These are phyloP conservation scores for Trametes coccinea DNA, from an alignment of 768 basidiomycete genomes.

Conservation along the genomic window DNA sequence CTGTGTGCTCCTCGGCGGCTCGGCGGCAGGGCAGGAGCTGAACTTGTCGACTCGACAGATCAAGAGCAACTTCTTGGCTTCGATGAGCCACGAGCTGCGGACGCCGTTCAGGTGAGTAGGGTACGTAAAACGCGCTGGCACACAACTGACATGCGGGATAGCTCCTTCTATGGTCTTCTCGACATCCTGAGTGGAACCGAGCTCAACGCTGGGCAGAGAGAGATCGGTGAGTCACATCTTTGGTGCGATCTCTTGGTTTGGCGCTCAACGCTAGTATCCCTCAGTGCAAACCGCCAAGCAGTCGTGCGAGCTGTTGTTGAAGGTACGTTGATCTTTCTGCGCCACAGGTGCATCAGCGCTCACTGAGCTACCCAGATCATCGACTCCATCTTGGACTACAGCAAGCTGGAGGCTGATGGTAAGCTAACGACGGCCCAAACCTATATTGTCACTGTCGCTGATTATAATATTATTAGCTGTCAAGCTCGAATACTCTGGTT, in stretches of 20 bases:
- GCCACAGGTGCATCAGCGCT: background rate
- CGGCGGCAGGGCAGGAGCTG: background rate
- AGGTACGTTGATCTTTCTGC: conserved; percentile 39
- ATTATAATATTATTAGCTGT: conserved; percentile 48
- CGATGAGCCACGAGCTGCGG: conserved; percentile 77
- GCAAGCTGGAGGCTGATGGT: conserved; percentile 69
- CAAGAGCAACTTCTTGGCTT: conserved; percentile 74
- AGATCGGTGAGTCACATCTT: conserved; percentile 50
- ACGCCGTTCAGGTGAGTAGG: conserved; percentile 70
- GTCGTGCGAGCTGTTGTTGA: conserved; percentile 72
- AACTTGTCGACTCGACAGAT: conserved; percentile 43
- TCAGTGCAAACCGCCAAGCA: conserved; percentile 76
- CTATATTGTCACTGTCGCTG: too few species aligned
- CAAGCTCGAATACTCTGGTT: conserved; percentile 67
- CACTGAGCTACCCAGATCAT: conserved; percentile 52
- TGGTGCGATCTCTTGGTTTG: background rate
- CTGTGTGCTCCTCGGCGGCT: background rate
- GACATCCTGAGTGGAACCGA: conserved; percentile 75
- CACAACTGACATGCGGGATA: conserved; percentile 24
- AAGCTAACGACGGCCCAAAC: too few species aligned
- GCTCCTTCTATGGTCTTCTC: conserved; percentile 75
- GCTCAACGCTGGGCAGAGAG: conserved; percentile 65
- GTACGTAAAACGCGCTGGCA: background rate
- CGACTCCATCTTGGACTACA: conserved; percentile 77
- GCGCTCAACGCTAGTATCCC: conserved; percentile 3